Percentiles rank a stretch among this genome's conserved stretches.
Evolutionary conservation across 495 filamentous ascomycete species (phyloP).

Genomic region (Pseudoneurospora amorphoporcata): DNA sequence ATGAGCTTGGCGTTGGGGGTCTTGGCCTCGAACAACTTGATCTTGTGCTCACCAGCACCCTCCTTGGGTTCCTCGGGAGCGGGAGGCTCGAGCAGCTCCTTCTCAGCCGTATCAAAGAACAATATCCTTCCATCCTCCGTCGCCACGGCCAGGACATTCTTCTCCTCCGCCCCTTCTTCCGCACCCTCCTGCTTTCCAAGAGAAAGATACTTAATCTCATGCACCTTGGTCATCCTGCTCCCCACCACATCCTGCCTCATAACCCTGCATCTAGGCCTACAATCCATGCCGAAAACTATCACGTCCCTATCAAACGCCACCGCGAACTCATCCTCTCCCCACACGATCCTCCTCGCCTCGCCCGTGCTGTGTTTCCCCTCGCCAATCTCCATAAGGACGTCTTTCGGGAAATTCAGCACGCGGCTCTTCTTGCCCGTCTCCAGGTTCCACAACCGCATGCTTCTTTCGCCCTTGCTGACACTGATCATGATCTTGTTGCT

Average conservation of each 20-base stretch:
- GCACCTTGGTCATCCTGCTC: conserved; percentile 65
- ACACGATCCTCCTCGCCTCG: conserved; percentile 75
- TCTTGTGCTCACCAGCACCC: neutral
- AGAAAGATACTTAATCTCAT: conserved; percentile 62
- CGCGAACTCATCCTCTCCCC: conserved; percentile 79
- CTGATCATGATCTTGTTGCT: conserved; percentile 92
- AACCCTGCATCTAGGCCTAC: conserved; percentile 62
- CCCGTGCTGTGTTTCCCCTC: conserved; percentile 68
- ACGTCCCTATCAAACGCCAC: conserved; percentile 83
- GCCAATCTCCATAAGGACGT: conserved; percentile 56
- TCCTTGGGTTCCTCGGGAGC: conserved; percentile 9
- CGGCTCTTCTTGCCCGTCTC: conserved; percentile 93
- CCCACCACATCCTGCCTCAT: conserved; percentile 29
- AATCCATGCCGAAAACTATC: conserved; percentile 79
- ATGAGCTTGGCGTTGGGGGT: conserved; percentile 46
- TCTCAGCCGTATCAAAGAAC: conserved; percentile 47
- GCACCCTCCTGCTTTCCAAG: conserved; percentile 14
- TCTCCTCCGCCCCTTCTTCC: conserved; percentile 23
- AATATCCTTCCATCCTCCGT: conserved; percentile 86
- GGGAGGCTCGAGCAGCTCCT: conserved; percentile 1
- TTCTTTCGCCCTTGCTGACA: conserved; percentile 77
- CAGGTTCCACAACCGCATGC: conserved; percentile 92
- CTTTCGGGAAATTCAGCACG: conserved; percentile 70
- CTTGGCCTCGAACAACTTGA: conserved; percentile 8
- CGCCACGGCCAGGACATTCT: conserved; percentile 57